Percentiles rank a stretch among this genome's conserved stretches.
Conservation (phyloP, 805 yeast genomes). For the Jamesozyma rosinii region DNA sequence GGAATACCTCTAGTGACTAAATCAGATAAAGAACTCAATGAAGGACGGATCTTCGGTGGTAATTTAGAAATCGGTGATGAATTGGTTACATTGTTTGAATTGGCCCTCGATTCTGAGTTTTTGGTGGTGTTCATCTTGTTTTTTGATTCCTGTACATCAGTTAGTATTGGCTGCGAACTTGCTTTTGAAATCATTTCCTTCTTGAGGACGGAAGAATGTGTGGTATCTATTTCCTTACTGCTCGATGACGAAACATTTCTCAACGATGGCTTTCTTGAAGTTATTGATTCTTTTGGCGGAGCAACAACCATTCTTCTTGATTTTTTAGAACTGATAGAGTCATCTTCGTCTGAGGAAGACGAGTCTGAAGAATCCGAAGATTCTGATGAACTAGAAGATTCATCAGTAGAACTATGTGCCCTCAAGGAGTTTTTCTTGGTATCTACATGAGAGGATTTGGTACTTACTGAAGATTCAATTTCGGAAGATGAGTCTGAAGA, state of each 20-base stretch:
- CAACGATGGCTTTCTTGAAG: conserved; percentile 10
- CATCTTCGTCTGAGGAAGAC: conserved; percentile 19
- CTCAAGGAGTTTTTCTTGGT: background rate
- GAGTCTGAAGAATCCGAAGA: conserved; percentile 17
- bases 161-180: background rate
- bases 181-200: background rate
- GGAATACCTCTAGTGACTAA: conserved; percentile 60
- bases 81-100: background rate
- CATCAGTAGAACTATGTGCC: conserved; percentile 1
- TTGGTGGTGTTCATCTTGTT: background rate
- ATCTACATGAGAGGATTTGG: too few species aligned
- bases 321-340: conserved; percentile 13
- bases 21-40: conserved; percentile 48
- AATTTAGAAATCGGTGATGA: conserved; percentile 10
- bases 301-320: conserved; percentile 37
- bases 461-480: background rate
- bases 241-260: background rate
- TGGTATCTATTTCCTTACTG: background rate
- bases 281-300: conserved; percentile 34
- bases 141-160: background rate
- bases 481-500: background rate
- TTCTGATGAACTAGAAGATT: background rate
- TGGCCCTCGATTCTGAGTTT: background rate
- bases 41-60: conserved; percentile 30
- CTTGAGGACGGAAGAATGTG: background rate